Evolutionary conservation across 768 basidiomycete genomes (phyloP), one percentile per base, ranked within the genome.

Genomic region (Amylocystis lapponica): DNA sequence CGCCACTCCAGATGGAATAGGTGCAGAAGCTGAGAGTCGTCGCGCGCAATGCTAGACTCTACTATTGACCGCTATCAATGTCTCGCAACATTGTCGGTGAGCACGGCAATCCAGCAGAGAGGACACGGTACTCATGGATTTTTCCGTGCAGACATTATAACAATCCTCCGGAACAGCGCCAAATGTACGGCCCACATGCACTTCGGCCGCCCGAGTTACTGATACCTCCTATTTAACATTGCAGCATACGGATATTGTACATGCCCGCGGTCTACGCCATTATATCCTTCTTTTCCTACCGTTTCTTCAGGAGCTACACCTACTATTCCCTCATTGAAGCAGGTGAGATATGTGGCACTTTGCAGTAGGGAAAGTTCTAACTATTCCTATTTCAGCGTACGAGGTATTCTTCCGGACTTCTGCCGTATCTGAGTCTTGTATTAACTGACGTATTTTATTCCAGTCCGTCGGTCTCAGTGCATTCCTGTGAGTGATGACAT

Each of bases 271-370:
- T 91, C 32, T 91, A 86, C 59, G 83, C 82, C 21, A 66, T 91
- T 49, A 77, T 93, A 37, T 88, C 87, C 2, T 94, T 93, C 67
- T 76, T 87, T 53, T 86, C 86, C 21, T 94, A 88, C 55, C 78
- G 90, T 1, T 93, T 67, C 66, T 93, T 87, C 68, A 76, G 87
- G 29, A 66, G 75, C 45, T 92, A 87, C 56, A 87, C 77, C 31
- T 80, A 79, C 54, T 79, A 79, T 53, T 66, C 65, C 27, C 69
- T 79, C 32, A 65, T 68, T 36, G 68, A 78, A 65, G 57, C 67
- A 39, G 67, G 78, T 78, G 43, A 39, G 75, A 55, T 19, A 34
- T 13, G 17, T 10, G 16, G n/a, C 23, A 4, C n/a, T n/a, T n/a
- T n/a, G n/a, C n/a, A n/a, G n/a, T n/a, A n/a, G n/a, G n/a, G n/a